Evolutionary conservation across 805 yeast genomes (phyloP).

Genomic region (Nakazawaea ernobii): DNA sequence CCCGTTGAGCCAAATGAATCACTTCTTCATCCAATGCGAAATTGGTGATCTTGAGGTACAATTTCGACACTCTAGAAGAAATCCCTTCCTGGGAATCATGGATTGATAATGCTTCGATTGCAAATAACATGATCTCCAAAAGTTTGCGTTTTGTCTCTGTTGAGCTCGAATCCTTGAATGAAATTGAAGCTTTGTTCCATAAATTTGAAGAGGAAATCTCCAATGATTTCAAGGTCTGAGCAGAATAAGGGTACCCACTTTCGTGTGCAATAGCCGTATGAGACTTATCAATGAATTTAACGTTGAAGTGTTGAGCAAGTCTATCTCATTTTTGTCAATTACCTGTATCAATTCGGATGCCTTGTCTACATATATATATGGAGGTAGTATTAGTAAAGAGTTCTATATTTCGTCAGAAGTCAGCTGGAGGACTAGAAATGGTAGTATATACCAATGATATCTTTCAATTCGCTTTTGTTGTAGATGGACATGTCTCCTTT

Average conservation of each 20-base stretch:
- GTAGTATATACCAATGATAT: constrained; percentile 3
- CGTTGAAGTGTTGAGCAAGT: neutral
- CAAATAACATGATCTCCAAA: constrained; percentile 22
- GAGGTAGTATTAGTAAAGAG: neutral
- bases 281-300: neutral
- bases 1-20: constrained; percentile 13
- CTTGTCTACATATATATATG: neutral
- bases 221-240: neutral
- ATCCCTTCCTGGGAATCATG: constrained; percentile 21
- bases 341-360: neutral
- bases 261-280: neutral
- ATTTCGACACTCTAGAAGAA: constrained; percentile 25
- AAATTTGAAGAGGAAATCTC: constrained; percentile 22
- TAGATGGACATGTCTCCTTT: too few species aligned
- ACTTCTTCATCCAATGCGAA: constrained; percentile 22
- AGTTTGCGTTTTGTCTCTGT: constrained; percentile 9
- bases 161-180: constrained; percentile 17
- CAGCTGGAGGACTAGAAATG: neutral
- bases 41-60: constrained; percentile 25
- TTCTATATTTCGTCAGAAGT: neutral
- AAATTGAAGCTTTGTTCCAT: constrained; percentile 31
- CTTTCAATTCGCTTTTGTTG: neutral
- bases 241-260: neutral
- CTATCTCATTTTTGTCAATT: neutral
- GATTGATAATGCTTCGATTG: constrained; percentile 25